phyloP scores from a whole-genome alignment of 257 asterid genomes.

The Solanum ossicruentum region DNA sequence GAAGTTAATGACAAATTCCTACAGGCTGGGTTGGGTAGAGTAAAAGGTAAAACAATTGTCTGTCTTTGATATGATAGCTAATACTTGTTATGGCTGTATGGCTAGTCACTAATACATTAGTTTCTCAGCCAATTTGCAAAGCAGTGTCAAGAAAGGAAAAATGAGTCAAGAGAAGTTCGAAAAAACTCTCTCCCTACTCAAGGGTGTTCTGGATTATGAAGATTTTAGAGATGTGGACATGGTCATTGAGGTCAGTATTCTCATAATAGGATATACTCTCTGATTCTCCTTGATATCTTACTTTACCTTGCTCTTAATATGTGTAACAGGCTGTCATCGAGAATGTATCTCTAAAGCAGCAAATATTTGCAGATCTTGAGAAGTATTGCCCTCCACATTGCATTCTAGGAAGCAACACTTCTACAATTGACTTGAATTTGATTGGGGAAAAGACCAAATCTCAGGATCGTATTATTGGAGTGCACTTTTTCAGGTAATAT shows the following conservation, averaged over 20 bases:
- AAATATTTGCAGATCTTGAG: conserved; percentile 84
- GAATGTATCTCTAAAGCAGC: conserved; percentile 84
- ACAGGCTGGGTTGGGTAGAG: conserved; percentile 76
- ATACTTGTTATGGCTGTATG: not conserved
- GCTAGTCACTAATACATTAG: not conserved
- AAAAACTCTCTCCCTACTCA: conserved; percentile 61
- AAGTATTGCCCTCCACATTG: conserved; percentile 88
- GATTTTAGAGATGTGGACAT: conserved; percentile 89
- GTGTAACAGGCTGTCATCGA: conserved; percentile 80
- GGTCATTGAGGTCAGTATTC: conserved; percentile 78
- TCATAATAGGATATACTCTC: not conserved
- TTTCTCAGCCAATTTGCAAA: conserved; percentile 70
- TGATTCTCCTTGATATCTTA: not conserved
- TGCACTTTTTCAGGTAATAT: conserved; percentile 90
- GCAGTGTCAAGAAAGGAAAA: conserved; percentile 82
- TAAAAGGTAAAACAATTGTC: conserved; percentile 46
- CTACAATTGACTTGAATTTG: conserved; percentile 81
- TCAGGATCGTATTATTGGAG: conserved; percentile 91
- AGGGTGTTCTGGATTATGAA: conserved; percentile 77
- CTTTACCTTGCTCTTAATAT: not conserved
- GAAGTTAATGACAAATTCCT: conserved; percentile 91
- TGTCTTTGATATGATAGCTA: not conserved
- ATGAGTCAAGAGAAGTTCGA: conserved; percentile 77
- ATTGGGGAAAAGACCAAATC: conserved; percentile 87
- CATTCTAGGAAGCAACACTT: conserved; percentile 87